Base-by-base conservation (phyloP, 2,329 filamentous ascomycete genomes). In the Xylaria sp. region DNA sequence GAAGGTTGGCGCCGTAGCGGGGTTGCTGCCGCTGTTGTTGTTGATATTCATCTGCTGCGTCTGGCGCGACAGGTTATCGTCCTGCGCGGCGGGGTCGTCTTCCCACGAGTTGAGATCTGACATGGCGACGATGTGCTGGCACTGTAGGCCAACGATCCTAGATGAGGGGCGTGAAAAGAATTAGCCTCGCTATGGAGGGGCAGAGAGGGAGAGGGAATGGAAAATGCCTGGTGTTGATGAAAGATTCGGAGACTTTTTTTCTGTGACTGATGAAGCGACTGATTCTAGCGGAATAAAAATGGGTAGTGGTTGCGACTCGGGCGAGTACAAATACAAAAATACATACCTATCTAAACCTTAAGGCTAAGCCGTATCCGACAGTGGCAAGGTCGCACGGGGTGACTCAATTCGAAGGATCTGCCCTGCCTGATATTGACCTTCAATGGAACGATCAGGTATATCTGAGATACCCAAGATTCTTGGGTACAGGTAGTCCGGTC, bases 101-200 rank as follows among this genome's bases (percentile, higher is more conserved):
- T 98, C 94, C 93, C 96, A 98, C 71, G 94, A 97, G 81, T 97
- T 94, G 77, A 93, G 92, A 81, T 94, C 90, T 76, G 94, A 92
- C 94, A 97, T 97, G 78, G 65, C 33, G 40, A 15, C 65, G 64
- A 63, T 71, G 23, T 71, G 26, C 51, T 48, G 53, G 75, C 73
- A 68, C 60, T 59, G 15, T 17, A 40, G 20, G 38, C 63, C 51
- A 51, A 38, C 7, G 38, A 17, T 58, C 23, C 36, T 58, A 11
- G 20, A 44, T 17, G 6, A 59, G 13, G 6, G 5, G 46, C 7
- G 15, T 20, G 33, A 26, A 40, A 15, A 58, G n/a, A 13, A 40
- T 44, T 33, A 7, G 33, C 33, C 7, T 23, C 38, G 26, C 36
- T 33, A 38, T 10, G 10, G 49, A 36, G 9, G 17, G 4, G 1